Conservation (phyloP, 768 basidiomycete genomes). For the Leccinellum luteum region DNA sequence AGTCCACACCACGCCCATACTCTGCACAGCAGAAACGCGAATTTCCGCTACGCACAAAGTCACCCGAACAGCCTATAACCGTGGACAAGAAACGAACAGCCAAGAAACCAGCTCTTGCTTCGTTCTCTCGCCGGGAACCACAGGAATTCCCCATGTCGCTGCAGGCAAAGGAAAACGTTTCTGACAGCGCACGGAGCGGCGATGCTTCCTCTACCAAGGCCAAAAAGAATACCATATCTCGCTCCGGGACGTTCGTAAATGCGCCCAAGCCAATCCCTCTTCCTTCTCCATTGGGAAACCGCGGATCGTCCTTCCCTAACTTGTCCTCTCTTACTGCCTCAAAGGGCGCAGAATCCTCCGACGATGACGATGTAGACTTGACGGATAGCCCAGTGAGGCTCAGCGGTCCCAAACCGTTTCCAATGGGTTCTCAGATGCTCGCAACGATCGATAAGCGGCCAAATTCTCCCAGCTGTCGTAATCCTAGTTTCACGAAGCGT, state of each 20-base stretch:
- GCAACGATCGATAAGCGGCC: constrained; percentile 35
- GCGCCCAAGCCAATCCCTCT: constrained; percentile 12
- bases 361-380: constrained; percentile 1
- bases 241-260: background rate
- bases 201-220: constrained; percentile 10
- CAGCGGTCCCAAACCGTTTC: constrained; percentile 36
- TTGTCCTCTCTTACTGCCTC: constrained; percentile 23
- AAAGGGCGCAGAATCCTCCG: constrained; percentile 5
- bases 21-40: background rate
- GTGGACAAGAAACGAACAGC: background rate
- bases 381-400: background rate
- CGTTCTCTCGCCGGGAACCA: constrained; percentile 7
- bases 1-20: constrained; percentile 17
- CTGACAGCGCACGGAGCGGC: constrained; percentile 7
- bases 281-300: constrained; percentile 20
- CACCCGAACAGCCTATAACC: constrained; percentile 1
- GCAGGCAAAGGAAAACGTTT: constrained; percentile 24
- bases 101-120: constrained; percentile 10
- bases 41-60: constrained; percentile 5
- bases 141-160: constrained; percentile 26
- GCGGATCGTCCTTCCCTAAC: constrained; percentile 18
- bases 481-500: constrained; percentile 25
- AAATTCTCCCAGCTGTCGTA: constrained; percentile 14
- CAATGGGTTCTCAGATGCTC: constrained; percentile 48
- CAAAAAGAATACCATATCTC: constrained; percentile 14